Evolutionary conservation across 768 basidiomycete species (phyloP).

Genomic region (Myochromella boudieri): DNA sequence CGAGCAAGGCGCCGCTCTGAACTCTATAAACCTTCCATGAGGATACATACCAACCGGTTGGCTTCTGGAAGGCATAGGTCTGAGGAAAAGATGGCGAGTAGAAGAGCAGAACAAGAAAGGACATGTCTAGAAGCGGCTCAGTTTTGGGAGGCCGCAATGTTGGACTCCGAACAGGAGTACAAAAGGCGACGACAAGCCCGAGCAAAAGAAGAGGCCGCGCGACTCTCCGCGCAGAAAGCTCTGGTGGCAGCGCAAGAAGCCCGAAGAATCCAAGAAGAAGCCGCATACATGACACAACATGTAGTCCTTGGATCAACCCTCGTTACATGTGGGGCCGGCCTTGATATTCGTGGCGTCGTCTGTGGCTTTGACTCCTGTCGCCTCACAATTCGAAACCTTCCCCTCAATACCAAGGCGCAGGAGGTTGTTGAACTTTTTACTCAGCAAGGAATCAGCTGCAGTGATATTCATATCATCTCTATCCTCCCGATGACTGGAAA

Average conservation of each 20-base stretch:
- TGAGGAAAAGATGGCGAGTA: too few species aligned
- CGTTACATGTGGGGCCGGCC: slow-evolving; percentile 49
- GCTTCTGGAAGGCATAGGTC: too few species aligned
- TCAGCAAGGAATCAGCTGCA: slow-evolving; percentile 39
- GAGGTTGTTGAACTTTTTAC: slow-evolving; percentile 45
- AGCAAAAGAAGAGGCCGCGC: slow-evolving; percentile 8
- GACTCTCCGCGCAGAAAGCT: slow-evolving; percentile 6
- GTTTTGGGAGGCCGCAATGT: too few species aligned
- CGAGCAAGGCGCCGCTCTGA: too few species aligned
- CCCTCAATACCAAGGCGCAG: slow-evolving; percentile 32
- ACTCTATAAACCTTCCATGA: too few species aligned
- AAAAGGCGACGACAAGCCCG: slow-evolving; percentile 4
- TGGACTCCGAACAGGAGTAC: too few species aligned
- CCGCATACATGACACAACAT: slow-evolving; percentile 38
- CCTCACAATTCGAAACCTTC: slow-evolving; percentile 46
- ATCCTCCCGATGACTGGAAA: slow-evolving; percentile 30
- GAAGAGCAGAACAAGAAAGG: too few species aligned
- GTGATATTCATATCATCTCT: slow-evolving; percentile 31
- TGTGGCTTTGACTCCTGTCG: slow-evolving; percentile 54
- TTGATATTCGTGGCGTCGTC: slow-evolving; percentile 42
- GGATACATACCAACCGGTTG: too few species aligned
- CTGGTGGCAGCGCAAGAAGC: slow-evolving; percentile 10
- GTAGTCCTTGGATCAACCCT: slow-evolving; percentile 48
- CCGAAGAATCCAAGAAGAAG: slow-evolving; percentile 32
- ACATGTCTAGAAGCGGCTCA: too few species aligned